Evolutionary conservation across 768 basidiomycete genomes (phyloP), one percentile per base, ranked within the genome.

Genomic region (Tylopilus rubrobrunneus): DNA sequence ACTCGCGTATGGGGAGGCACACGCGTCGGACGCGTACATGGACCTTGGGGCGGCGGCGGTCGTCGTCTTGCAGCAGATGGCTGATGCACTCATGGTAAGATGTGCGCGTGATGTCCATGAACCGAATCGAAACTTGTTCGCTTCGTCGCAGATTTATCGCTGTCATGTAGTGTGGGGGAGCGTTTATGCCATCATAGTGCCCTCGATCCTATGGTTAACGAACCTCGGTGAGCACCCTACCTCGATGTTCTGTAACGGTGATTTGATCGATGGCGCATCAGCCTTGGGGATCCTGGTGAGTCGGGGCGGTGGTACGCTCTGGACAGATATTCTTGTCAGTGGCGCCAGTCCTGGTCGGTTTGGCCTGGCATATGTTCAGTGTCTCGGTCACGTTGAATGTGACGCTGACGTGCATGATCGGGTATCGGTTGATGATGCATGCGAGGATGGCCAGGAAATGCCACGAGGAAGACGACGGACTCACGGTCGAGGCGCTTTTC

Each of bases 131-230:
- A 12, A 11, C 21, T 10, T 23, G 27, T 15, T 5, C 17, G 14
- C 4, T n/a, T 49, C 41, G 48, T 37, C 73, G 15, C 46, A 73
- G 73, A 59, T 76, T 6, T 69, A 71, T 52, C 73, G 73, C 11
- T 71, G 70, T 56, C 71, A 54, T 29, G 55, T 71, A 19, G 57
- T 74, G 17, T 74, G 70, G 70, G 29, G 57, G 11, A 56, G 49
- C 31, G 44, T 40, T 37, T 7, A 31, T 19, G 50, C 37, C 21
- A 33, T 52, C 28, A n/a, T 55, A 7, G 29, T 53, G 6, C 63
- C 60, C 5, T 44, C 46, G 17, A 19, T 57, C 27, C 31, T 58
- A 23, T 65, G 61, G 61, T 15, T 55, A 27, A 33, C 29, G 4
- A 55, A 51, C 7, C 46, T 62, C 6, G 56, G 63, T 65, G 23